These are phyloP conservation scores for Russula griseocarnosa DNA, from an alignment of 768 basidiomycete genomes.

Conservation along the genomic window DNA sequence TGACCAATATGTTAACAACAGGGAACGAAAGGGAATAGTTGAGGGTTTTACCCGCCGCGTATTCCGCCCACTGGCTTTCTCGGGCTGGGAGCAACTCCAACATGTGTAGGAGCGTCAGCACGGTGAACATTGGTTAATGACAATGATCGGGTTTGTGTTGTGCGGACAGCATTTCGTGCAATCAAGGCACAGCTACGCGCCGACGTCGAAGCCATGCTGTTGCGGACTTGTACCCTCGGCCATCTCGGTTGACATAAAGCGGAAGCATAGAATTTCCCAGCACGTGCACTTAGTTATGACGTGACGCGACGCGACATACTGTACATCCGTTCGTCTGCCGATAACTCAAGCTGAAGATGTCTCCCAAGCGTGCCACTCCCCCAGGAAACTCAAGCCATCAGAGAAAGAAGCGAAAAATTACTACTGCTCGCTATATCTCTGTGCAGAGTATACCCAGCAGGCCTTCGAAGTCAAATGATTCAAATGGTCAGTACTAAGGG, in stretches of 20 bases:
- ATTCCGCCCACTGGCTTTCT: slow-evolving; percentile 71
- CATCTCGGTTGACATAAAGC: neutral
- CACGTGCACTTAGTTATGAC: too few species aligned
- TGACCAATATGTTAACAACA: neutral
- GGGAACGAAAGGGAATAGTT: neutral
- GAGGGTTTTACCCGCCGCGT: slow-evolving; percentile 40
- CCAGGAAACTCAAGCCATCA: slow-evolving; percentile 42
- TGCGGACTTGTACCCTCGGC: neutral
- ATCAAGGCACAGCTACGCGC: slow-evolving; percentile 10
- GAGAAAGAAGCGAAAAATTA: slow-evolving; percentile 67
- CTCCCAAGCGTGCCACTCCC: slow-evolving; percentile 41
- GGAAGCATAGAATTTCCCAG: slow-evolving; percentile 11
- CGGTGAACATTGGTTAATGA: slow-evolving; percentile 43
- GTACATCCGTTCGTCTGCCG: neutral
- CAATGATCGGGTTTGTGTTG: slow-evolving; percentile 37
- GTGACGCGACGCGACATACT: neutral
- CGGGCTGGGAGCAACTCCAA: slow-evolving; percentile 52
- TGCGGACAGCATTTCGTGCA: slow-evolving; percentile 10
- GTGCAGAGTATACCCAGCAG: slow-evolving; percentile 50
- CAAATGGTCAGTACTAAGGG: slow-evolving; percentile 42
- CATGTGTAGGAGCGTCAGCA: slow-evolving; percentile 43
- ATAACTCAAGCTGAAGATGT: slow-evolving; percentile 32
- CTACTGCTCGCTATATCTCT: slow-evolving; percentile 60
- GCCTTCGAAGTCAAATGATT: slow-evolving; percentile 40
- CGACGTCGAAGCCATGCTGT: slow-evolving; percentile 29